These are phyloP conservation scores for Schizochytrium sp. DNA, from an alignment of 108 stramenopile species.

Conservation along the genomic window DNA sequence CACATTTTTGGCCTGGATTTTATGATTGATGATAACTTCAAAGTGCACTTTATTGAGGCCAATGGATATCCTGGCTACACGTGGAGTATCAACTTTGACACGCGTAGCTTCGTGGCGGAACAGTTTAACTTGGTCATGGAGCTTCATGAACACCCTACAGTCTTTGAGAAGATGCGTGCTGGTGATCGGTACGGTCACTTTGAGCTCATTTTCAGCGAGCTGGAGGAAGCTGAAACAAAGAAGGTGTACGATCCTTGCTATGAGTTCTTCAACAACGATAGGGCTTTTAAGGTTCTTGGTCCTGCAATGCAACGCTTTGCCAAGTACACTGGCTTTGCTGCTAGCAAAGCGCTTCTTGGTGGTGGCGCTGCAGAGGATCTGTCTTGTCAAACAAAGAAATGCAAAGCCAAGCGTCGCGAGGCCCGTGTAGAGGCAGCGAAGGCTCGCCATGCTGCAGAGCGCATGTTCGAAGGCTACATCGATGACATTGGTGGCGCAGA, in stretches of 20 bases:
- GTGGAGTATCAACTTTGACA: constrained; percentile 60
- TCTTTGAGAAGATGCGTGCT: constrained; percentile 54
- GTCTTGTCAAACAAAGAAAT: constrained; percentile 6
- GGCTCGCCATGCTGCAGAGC: constrained; percentile 43
- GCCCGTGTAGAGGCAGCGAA: constrained; percentile 26
- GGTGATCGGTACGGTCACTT: constrained; percentile 54
- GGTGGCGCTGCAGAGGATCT: constrained; percentile 1
- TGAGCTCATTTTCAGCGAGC: constrained; percentile 57
- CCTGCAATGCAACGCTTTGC: constrained; percentile 41
- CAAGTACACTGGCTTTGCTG: constrained; percentile 55
- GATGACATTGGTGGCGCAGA: constrained; percentile 52
- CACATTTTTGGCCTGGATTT: constrained; percentile 58
- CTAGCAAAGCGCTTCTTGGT: constrained; percentile 23
- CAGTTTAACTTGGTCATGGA: constrained; percentile 28
- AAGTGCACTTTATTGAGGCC: constrained; percentile 60
- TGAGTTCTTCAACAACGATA: constrained; percentile 48
- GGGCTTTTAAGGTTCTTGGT: not conserved
- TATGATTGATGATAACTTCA: constrained; percentile 60
- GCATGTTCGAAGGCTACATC: constrained; percentile 14
- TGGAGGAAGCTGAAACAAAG: constrained; percentile 27
- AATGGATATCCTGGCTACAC: constrained; percentile 60
- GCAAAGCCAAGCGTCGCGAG: constrained; percentile 45
- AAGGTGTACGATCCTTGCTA: constrained; percentile 33
- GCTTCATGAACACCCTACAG: constrained; percentile 56
- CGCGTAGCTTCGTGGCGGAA: constrained; percentile 47